Base-by-base conservation (phyloP, 257 asterid genomes). In the Capsicum pubescens region DNA sequence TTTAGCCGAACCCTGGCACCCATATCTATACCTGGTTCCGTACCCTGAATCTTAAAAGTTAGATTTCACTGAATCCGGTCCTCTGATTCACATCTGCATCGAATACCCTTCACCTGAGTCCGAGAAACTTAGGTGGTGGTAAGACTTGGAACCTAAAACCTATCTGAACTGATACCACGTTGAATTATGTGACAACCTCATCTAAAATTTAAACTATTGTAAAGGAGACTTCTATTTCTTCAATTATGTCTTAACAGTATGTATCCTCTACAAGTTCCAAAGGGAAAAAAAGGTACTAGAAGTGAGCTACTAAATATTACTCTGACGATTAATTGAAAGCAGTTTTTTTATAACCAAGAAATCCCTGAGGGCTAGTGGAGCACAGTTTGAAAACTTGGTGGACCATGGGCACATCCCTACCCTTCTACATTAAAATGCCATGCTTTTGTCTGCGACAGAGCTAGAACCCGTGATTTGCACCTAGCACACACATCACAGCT, bases 261-360 rank as follows among this genome's bases (percentile, higher is more conserved):
- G 81, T 74, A 74, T 35, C 61, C 81, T 74, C 59, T 3, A 74
- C 61, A 74, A 50, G 44, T 74, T 21, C n/a, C 46, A 7, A 74
- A 50, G 44, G 61, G 14, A 58, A 16, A 26, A 26, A 54, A 21
- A 52, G 64, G 64, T 9, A 77, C 64, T 54, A 77, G 61, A 26
- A 77, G 82, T 77, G 50, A 77, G 61, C 81, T 74, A 74, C 61
- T 52, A 74, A 50, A 74, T 12, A 3, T 13, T 13, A 74, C 32
- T 50, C 13, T 7, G 13, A 50, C 21, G 12, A 74, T 74, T 50
- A 12, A 12, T 26, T 48, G 42, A 12, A 74, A 39, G 26, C 19
- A 67, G 54, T 39, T 69, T 39, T 55, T 69, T 15, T 69, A 16
- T 39, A 69, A 69, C 54, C 26, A 69, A 69, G 32, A 39, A 39